These are phyloP conservation scores for Tritrichomonas musculus DNA, from an alignment of 208 protist species.

Conservation along the genomic window DNA sequence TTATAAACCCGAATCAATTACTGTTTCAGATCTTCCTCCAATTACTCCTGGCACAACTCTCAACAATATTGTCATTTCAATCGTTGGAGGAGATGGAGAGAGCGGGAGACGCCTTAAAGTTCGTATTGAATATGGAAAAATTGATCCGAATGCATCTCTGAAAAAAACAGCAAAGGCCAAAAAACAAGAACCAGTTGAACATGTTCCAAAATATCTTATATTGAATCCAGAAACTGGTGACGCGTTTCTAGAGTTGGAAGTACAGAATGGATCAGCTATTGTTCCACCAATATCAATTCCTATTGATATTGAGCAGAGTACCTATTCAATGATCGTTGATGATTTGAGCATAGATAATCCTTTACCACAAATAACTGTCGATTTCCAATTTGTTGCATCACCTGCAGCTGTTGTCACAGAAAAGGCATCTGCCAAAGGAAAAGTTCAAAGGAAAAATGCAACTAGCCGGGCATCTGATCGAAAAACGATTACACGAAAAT, in stretches of 20 bases:
- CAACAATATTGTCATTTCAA: background rate
- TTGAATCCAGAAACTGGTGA: background rate
- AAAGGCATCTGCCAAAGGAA: background rate
- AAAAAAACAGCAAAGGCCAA: background rate
- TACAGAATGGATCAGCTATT: background rate
- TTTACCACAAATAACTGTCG: background rate
- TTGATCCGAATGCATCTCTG: background rate
- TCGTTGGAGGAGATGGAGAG: background rate
- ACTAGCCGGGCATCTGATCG: background rate
- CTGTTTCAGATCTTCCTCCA: slow-evolving; percentile 13
- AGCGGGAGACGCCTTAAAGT: background rate
- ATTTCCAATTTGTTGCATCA: background rate
- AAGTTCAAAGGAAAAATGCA: background rate
- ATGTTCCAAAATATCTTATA: background rate
- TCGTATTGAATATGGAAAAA: background rate
- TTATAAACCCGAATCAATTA: background rate
- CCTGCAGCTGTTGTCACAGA: background rate
- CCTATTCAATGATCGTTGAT: background rate
- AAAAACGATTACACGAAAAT: background rate
- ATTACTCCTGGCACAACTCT: background rate
- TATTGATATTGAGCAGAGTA: background rate
- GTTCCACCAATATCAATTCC: background rate
- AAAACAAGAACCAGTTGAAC: background rate
- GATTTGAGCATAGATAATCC: background rate
- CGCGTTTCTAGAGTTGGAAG: background rate